A percentile compares a stretch with the other conserved stretches of the same genome.
Evolutionary conservation across 2,329 filamentous ascomycete species (phyloP).

Genomic region (Seiridium cupressi): DNA sequence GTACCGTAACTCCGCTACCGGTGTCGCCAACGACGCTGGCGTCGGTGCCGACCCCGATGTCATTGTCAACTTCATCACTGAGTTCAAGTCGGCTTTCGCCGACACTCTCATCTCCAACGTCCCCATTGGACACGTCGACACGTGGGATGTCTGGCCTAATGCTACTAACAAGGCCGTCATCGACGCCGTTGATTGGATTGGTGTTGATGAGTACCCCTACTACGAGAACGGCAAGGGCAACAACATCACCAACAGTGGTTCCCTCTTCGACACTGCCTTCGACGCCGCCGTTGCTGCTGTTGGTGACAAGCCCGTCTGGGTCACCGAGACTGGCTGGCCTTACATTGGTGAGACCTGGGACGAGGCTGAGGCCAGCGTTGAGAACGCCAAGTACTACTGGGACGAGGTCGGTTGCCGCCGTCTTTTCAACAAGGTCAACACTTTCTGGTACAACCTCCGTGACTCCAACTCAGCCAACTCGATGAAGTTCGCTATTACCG

Average conservation of each 20-base stretch:
- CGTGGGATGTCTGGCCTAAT: conserved; percentile 64
- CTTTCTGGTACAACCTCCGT: conserved; percentile 62
- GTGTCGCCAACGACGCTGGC: conserved; percentile 61
- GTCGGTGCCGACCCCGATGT: conserved; percentile 57
- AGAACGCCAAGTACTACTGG: conserved; percentile 66
- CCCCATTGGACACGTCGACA: conserved; percentile 66
- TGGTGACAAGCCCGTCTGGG: conserved; percentile 54
- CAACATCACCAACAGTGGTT: conserved; percentile 51
- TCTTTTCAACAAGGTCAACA: conserved; percentile 53
- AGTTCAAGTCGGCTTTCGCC: conserved; percentile 59
- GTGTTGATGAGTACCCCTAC: conserved; percentile 66
- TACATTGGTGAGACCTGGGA: conserved; percentile 51
- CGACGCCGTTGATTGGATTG: conserved; percentile 62
- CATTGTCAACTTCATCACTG: conserved; percentile 64
- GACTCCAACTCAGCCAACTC: conserved; percentile 60
- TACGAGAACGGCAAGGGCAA: conserved; percentile 58
- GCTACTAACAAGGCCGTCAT: conserved; percentile 58
- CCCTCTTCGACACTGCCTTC: conserved; percentile 53
- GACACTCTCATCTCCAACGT: conserved; percentile 40
- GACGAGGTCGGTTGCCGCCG: conserved; percentile 56
- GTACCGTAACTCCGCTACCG: conserved; percentile 61
- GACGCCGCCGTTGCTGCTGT: conserved; percentile 43
- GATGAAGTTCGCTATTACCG: conserved; percentile 56
- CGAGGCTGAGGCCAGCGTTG: conserved; percentile 50
- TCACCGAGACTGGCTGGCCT: conserved; percentile 68